Base-by-base conservation (phyloP, 2,329 filamentous ascomycete species). In the Davidsoniella virescens region DNA sequence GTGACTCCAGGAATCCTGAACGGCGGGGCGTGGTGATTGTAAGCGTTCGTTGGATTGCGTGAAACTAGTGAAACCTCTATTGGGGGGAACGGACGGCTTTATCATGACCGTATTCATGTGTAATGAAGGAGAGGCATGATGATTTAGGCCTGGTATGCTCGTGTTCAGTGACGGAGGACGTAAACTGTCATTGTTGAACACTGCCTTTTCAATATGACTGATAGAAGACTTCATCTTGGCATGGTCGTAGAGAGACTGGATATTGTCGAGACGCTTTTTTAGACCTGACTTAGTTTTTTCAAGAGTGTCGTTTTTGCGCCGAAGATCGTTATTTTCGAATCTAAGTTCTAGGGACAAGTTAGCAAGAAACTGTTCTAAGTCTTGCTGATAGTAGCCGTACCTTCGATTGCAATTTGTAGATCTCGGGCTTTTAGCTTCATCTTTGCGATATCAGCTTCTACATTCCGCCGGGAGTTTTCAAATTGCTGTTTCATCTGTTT, bases 381-480 rank as follows among this genome's bases (percentile, higher is more conserved):
- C 12, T 25, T 33, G 17, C 5, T 8, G 16, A 25, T 10, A 29
- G 18, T 16, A 26, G 5, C 2, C 17, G n/a, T 5, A 58, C 70
- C 51, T 55, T 83, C 84, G 69, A 51, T 73, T 66, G 23, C 88
- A 61, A 59, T 78, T 82, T 82, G 78, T 12, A 92, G 64, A 39
- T 64, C 71, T 20, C 74, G 70, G 50, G 90, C 82, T 58, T 90
- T 78, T 1, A 75, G 63, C 58, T 90, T 87, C 6, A 85, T 84
- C 54, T 90, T 80, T 54, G 79, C 75, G 43, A 87, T 74, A 1
- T 84, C 69, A 57, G 82, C 82, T 57, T 92, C 82, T 60, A 87
- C 72, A 41, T 48, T 23, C 84, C 75, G 10, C 71, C 65, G 56
- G 70, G 82, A 14, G 92, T 65, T 2, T 63, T 68, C 1, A 71